These are phyloP conservation scores for Physocladia obscura DNA, from an alignment of 192 early-diverging fungal species.

Conservation along the genomic window DNA sequence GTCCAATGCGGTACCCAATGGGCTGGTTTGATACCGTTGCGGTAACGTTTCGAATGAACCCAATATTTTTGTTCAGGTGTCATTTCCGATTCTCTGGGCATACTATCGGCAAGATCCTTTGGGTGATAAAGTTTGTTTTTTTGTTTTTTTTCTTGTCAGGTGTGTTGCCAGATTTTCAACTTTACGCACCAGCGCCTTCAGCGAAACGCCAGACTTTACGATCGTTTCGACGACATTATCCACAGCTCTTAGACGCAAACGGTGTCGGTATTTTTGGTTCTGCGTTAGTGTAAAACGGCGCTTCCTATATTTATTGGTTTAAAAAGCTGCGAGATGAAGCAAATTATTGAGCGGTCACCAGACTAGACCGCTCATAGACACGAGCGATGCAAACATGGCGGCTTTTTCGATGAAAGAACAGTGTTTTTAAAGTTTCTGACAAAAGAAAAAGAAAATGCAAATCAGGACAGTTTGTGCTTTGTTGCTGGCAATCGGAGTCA, in stretches of 20 bases:
- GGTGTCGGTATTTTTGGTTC: slow-evolving; percentile 52
- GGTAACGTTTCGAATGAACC: slow-evolving; percentile 51
- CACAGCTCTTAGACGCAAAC: slow-evolving; percentile 45
- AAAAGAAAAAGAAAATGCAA: too few relatives aligned
- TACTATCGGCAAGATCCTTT: slow-evolving; percentile 41
- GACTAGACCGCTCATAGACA: slow-evolving; percentile 9
- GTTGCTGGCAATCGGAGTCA: too few relatives aligned
- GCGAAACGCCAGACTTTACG: slow-evolving; percentile 43
- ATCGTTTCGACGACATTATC: slow-evolving; percentile 49
- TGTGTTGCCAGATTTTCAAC: too few relatives aligned
- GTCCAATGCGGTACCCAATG: slow-evolving; percentile 59
- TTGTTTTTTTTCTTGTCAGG: too few relatives aligned
- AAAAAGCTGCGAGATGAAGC: background rate
- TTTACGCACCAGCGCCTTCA: slow-evolving; percentile 44
- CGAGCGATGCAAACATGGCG: slow-evolving; percentile 27
- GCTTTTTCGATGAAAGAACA: background rate
- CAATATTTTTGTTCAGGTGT: slow-evolving; percentile 54
- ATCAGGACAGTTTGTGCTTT: too few relatives aligned
- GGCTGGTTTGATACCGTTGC: slow-evolving; percentile 55
- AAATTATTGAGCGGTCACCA: background rate
- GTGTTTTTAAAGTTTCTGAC: too few relatives aligned
- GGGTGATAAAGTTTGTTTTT: too few relatives aligned
- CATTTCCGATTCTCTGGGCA: slow-evolving; percentile 46
- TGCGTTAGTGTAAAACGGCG: slow-evolving; percentile 47
- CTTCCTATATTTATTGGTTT: too few relatives aligned